Base-by-base conservation (phyloP, 2,329 filamentous ascomycete genomes). In the Coniochaeta hoffmannii region DNA sequence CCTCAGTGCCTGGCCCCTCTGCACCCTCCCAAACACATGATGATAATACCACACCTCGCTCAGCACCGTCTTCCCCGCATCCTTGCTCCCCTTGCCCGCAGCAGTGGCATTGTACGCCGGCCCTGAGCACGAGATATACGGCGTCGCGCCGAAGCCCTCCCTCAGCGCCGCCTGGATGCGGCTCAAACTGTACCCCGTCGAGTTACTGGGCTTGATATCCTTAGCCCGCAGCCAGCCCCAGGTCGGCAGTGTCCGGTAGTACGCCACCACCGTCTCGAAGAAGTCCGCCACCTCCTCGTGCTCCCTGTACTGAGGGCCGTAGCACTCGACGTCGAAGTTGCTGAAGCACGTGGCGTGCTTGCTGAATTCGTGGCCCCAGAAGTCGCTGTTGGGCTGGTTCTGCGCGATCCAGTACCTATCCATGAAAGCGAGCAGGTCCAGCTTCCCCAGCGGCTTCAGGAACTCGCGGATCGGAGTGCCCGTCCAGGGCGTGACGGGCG, bases 331-430 rank as follows among this genome's bases (percentile, higher is more conserved):
- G 63, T 87, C 82, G 64, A 88, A 87, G 58, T 79, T 86, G 50
- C 77, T 82, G 73, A 73, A 87, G 74, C 85, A 88, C 14, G 84
- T 87, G 2, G 77, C 84, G 68, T 86, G 83, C 73, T 87, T 87
- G 69, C 74, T 78, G 72, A 84, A 87, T 65, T 87, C 83, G 71
- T 87, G 83, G 36, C 69, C 84, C 83, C 84, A 87, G 70, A 88
- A 81, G 32, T 78, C 74, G 53, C 71, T 66, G 69, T 83, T 87
- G 14, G 77, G 73, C 51, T 77, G 75, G 57, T 71, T 71, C 60
- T 81, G 80, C 50, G 76, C 76, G 60, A 86, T 75, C 85, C 85
- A 88, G 76, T 76, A 78, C 63, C 77, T 83, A 64, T 83, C 80
- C 85, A 88, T 88, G 71, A 78, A 88, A 2, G 73, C 76, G 2